phyloP scores from a whole-genome alignment of 371 early-diverging fungal species.

The Circinella minor region DNA sequence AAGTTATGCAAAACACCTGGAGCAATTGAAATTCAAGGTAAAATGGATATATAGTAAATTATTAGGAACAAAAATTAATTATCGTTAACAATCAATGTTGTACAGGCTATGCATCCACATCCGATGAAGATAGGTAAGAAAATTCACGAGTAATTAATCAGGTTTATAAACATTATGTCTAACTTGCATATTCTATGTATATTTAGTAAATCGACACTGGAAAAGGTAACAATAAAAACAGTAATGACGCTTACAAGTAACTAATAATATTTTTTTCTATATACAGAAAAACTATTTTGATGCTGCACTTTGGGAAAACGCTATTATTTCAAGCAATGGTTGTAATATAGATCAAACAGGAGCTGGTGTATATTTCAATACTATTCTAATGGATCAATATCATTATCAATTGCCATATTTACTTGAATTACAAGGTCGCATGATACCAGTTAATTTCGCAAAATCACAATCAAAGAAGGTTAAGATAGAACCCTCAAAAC shows the following conservation, averaged over 20 bases:
- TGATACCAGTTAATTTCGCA: slow-evolving; percentile 39
- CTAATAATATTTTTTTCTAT: not conserved
- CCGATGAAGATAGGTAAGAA: not conserved
- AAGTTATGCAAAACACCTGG: slow-evolving; percentile 30
- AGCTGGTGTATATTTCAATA: slow-evolving; percentile 25
- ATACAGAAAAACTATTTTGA: not conserved
- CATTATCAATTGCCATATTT: slow-evolving; percentile 30
- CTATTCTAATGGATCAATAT: slow-evolving; percentile 28
- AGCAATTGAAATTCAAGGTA: slow-evolving; percentile 23
- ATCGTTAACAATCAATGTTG: not conserved
- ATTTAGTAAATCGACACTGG: too few relatives aligned
- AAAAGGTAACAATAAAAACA: too few relatives aligned
- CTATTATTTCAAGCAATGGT: slow-evolving; percentile 3
- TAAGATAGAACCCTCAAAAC: slow-evolving; percentile 4
- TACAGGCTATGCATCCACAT: not conserved
- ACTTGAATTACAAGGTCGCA: slow-evolving; percentile 32
- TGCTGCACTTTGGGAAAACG: slow-evolving; percentile 11
- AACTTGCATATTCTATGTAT: too few relatives aligned
- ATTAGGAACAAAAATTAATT: not conserved
- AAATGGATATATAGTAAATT: not conserved
- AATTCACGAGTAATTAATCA: too few relatives aligned
- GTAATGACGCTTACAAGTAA: too few relatives aligned
- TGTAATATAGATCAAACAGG: slow-evolving; percentile 37
- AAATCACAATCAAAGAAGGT: slow-evolving; percentile 19
- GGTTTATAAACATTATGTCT: too few relatives aligned